Conservation (phyloP, 257 asterid species). For the Forsythia viridissima region DNA sequence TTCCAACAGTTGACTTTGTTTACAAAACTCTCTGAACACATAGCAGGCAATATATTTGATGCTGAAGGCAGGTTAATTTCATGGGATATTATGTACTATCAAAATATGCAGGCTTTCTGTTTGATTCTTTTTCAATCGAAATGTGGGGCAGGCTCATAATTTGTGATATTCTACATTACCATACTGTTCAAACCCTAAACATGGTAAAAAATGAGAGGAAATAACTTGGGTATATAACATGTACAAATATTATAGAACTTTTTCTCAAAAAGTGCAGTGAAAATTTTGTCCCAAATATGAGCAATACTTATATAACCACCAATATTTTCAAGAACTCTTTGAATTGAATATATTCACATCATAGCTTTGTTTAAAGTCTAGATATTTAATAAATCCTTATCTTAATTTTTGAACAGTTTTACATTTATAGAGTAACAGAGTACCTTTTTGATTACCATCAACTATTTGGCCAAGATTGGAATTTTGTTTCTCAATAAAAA, state of each 20-base stretch:
- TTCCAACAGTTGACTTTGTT: not conserved
- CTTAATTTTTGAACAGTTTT: no score
- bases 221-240: not conserved
- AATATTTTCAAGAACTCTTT: no score
- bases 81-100: not conserved
- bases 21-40: constrained; percentile 10
- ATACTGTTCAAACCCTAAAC: constrained; percentile 5
- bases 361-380: no score
- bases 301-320: no score
- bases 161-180: not conserved
- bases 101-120: not conserved
- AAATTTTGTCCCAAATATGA: not conserved
- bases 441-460: no score
- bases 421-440: no score
- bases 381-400: no score
- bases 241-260: no score
- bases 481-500: no score
- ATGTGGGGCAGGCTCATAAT: not conserved
- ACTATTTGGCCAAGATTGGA: no score
- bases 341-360: no score
- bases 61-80: constrained; percentile 4
- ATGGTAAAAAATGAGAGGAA: not conserved
- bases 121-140: not conserved
- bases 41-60: not conserved
- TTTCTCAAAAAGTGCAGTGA: not conserved